phyloP scores from a whole-genome alignment of 371 early-diverging fungal species.

The Syncephalastrum monosporum region DNA sequence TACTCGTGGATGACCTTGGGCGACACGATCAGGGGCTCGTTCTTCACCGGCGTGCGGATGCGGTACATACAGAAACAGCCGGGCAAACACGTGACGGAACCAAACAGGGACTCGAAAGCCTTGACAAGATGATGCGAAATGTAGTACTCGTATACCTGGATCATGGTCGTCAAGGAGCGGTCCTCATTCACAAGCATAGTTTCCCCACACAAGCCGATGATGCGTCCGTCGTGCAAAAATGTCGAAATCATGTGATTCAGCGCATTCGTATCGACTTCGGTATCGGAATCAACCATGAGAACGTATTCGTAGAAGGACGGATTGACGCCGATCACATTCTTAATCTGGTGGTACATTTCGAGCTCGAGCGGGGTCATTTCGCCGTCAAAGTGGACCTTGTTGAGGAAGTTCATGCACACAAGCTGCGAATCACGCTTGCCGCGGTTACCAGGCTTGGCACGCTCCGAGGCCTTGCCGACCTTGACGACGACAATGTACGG shows the following conservation, averaged over 20 bases:
- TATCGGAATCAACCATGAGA: constrained; percentile 97
- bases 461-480: constrained; percentile 82
- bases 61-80: constrained; percentile 98
- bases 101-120: constrained; percentile 99
- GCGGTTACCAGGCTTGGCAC: constrained; percentile 93
- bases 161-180: constrained; percentile 93
- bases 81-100: constrained; percentile 94
- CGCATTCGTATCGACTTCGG: constrained; percentile 82
- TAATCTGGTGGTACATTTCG: constrained; percentile 92
- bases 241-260: constrained; percentile 84
- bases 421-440: constrained; percentile 99
- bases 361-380: constrained; percentile 92
- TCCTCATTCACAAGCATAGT: constrained; percentile 88
- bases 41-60: constrained; percentile 80
- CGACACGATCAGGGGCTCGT: constrained; percentile 90
- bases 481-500: constrained; percentile 97
- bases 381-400: constrained; percentile 92
- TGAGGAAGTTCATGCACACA: constrained; percentile 98
- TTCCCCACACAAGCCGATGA: constrained; percentile 94
- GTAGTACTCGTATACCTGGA: constrained; percentile 99
- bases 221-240: constrained; percentile 86
- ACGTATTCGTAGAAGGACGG: constrained; percentile 89
- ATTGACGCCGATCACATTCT: constrained; percentile 87
- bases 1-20: constrained; percentile 93
- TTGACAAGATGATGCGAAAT: constrained; percentile 98